A percentile compares a stretch with the other conserved stretches of the same genome.
These are phyloP conservation scores for Periconia digitata DNA, from an alignment of 2,329 filamentous ascomycete genomes.

Conservation along the genomic window DNA sequence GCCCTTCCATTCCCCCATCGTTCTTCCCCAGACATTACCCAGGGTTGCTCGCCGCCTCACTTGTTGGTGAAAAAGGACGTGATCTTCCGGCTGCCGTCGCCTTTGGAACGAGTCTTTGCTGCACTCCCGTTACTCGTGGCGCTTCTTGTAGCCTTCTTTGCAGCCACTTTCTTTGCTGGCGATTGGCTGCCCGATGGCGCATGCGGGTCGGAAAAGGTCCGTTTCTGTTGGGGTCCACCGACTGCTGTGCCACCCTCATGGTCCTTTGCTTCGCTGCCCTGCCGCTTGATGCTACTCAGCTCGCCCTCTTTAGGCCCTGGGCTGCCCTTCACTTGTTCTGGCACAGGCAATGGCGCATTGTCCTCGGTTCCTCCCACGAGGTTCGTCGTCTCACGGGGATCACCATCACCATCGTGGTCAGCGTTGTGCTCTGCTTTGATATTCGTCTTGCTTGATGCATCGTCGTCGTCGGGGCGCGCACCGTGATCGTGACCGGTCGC, in stretches of 20 bases:
- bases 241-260: conserved; percentile 33
- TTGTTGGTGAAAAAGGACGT: conserved; percentile 57
- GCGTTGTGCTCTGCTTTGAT: conserved; percentile 42
- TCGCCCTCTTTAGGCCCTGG: conserved; percentile 3
- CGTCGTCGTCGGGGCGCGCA: no score
- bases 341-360: conserved; percentile 54
- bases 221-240: conserved; percentile 44
- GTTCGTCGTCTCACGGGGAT: conserved; percentile 45
- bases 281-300: conserved; percentile 50
- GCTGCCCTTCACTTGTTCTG: conserved; percentile 9
- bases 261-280: conserved; percentile 43
- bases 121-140: conserved; percentile 58
- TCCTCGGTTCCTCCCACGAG: conserved; percentile 50
- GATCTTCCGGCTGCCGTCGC: conserved; percentile 57
- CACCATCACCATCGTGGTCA: conserved; percentile 28
- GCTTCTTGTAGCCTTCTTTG: conserved; percentile 53
- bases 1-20: no score
- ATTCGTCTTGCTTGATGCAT: conserved; percentile 18
- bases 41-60: no score
- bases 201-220: conserved; percentile 19
- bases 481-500: conserved; percentile 24
- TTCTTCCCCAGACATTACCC: no score
- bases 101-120: conserved; percentile 46
- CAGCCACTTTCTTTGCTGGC: conserved; percentile 23
- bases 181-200: conserved; percentile 23